phyloP scores from a whole-genome alignment of 1,139 yeast genomes.

The Insectozyma bohioensis region DNA sequence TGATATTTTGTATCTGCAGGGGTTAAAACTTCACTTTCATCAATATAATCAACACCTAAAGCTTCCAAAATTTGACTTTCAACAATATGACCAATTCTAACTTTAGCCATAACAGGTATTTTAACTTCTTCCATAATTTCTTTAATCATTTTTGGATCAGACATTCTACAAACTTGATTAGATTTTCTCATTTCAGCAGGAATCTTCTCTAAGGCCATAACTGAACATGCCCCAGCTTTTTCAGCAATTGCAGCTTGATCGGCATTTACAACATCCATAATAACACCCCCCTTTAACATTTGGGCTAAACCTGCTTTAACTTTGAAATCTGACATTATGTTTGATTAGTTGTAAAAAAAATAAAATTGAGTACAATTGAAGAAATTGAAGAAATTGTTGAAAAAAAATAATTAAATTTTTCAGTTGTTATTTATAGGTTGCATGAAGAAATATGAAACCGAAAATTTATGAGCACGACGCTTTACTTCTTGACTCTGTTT shows the following conservation, averaged over 20 bases:
- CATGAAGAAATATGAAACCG: too few species aligned
- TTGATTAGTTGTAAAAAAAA: background rate
- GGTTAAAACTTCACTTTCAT: slow-evolving; percentile 81
- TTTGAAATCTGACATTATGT: slow-evolving; percentile 50
- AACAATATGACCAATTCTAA: slow-evolving; percentile 81
- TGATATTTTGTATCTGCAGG: slow-evolving; percentile 76
- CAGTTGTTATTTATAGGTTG: too few species aligned
- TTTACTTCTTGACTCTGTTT: too few species aligned
- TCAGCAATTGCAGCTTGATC: slow-evolving; percentile 66
- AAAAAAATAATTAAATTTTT: too few species aligned
- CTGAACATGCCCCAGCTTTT: slow-evolving; percentile 87
- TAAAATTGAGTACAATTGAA: too few species aligned
- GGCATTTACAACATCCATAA: slow-evolving; percentile 54
- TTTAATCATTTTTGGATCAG: slow-evolving; percentile 79
- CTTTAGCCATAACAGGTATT: slow-evolving; percentile 86
- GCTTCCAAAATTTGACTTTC: slow-evolving; percentile 82
- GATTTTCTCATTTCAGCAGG: slow-evolving; percentile 87
- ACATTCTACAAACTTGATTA: slow-evolving; percentile 86
- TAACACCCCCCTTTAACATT: slow-evolving; percentile 74
- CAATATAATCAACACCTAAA: slow-evolving; percentile 76
- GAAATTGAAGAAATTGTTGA: too few species aligned
- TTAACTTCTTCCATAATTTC: slow-evolving; percentile 73
- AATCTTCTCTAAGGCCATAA: slow-evolving; percentile 84
- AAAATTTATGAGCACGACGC: too few species aligned
- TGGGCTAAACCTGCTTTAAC: slow-evolving; percentile 83